Conservation (phyloP, 768 basidiomycete genomes). For the Kwoniella heveanensis region DNA sequence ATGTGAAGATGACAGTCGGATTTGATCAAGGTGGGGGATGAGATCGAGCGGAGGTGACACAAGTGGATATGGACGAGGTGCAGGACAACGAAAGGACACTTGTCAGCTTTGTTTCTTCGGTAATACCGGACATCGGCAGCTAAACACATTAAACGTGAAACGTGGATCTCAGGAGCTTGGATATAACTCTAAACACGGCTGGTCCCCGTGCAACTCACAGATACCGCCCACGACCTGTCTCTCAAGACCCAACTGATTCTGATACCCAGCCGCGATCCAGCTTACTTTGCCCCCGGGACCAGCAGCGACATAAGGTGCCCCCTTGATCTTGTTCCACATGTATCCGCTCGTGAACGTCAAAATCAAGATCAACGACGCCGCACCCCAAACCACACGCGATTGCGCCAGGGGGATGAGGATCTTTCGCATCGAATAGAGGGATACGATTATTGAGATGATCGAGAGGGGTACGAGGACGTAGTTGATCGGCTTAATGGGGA, state of each 20-base stretch:
- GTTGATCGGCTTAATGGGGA: slow-evolving; percentile 64
- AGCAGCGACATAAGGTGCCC: slow-evolving; percentile 67
- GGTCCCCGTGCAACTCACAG: slow-evolving; percentile 73
- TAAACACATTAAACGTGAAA: too few species aligned
- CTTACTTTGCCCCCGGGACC: slow-evolving; percentile 61
- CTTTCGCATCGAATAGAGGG: slow-evolving; percentile 58
- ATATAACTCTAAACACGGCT: too few species aligned
- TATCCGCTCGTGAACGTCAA: slow-evolving; percentile 85
- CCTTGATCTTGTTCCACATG: slow-evolving; percentile 95
- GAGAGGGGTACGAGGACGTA: slow-evolving; percentile 60
- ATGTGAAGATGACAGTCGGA: background rate
- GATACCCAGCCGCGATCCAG: slow-evolving; percentile 87
- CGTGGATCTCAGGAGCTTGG: too few species aligned
- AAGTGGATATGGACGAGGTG: background rate
- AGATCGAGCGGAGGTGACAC: too few species aligned
- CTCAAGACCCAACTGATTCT: slow-evolving; percentile 90
- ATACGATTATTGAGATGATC: slow-evolving; percentile 54
- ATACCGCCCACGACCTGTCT: slow-evolving; percentile 80
- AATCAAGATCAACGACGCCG: slow-evolving; percentile 65
- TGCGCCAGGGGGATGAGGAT: slow-evolving; percentile 50
- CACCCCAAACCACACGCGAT: slow-evolving; percentile 55
- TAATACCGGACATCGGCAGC: too few species aligned
- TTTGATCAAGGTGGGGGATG: too few species aligned
- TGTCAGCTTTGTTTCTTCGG: background rate
- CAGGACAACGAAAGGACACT: background rate